A percentile compares a stretch with the other conserved stretches of the same genome.
phyloP scores from a whole-genome alignment of 2,329 filamentous ascomycete genomes.

The Aspergillus proliferans region DNA sequence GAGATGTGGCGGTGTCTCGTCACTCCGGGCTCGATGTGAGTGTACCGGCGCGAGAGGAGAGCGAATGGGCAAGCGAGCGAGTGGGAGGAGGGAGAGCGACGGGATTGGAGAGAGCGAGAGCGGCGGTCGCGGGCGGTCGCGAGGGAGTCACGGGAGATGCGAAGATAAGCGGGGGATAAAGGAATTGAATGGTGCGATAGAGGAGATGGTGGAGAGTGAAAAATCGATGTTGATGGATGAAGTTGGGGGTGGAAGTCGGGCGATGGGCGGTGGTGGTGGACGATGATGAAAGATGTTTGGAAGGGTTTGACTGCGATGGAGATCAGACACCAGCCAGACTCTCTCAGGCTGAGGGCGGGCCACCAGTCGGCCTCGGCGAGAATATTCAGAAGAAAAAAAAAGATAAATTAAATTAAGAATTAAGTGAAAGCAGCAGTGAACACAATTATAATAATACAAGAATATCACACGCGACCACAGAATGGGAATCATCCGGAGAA shows the following conservation, averaged over 20 bases:
- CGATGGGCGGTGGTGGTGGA: conserved; percentile 3
- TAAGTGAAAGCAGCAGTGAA: no score
- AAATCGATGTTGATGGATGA: conserved; percentile 5
- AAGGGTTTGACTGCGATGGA: conserved; percentile 5
- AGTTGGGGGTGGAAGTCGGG: no score
- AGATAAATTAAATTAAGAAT: no score
- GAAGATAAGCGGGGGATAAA: conserved; percentile 16
- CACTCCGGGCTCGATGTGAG: conserved; percentile 32
- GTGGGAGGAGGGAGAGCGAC: conserved; percentile 17
- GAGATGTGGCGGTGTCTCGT: conserved; percentile 28
- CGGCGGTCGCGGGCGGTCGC: conserved; percentile 8
- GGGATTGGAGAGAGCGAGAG: conserved; percentile 8
- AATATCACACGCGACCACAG: no score
- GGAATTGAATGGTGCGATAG: conserved; percentile 1
- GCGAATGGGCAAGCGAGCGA: conserved; percentile 10
- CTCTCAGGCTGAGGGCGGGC: conserved; percentile 12
- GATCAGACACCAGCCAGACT: background rate
- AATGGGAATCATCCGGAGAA: background rate
- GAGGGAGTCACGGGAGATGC: conserved; percentile 9
- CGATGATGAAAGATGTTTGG: conserved; percentile 14
- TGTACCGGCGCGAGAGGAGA: conserved; percentile 29
- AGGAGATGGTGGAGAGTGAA: conserved; percentile 5
- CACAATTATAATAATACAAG: no score
- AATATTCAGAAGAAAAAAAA: background rate
- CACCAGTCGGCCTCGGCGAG: conserved; percentile 28